Evolutionary conservation across 306 rosid genomes (phyloP), one percentile per base, ranked within the genome.

Genomic region (Lupinus albus): DNA sequence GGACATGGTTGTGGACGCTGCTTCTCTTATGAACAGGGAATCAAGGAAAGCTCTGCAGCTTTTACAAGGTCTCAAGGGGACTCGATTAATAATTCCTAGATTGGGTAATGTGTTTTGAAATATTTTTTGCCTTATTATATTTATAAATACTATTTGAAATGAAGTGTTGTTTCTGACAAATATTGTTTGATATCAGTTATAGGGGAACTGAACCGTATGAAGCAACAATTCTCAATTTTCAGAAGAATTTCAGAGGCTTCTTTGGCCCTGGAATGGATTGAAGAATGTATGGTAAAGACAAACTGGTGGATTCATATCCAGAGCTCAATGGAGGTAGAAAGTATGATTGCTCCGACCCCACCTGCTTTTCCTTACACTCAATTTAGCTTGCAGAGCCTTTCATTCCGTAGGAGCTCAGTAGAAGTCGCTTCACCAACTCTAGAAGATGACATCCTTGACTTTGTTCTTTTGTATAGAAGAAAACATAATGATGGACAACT

Each of bases 301-400:
- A 82, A 60, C 9, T 79, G 88, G 88, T 90, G 94, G 94, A 83
- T 89, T 81, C 84, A 77, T 64, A 81, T 83, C 71, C 91, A 84
- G 61, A 84, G 83, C 79, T 83, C 85, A 33, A 64, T 36, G 33
- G 87, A 85, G 48, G 96, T 85, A 46, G 77, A 32, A 64, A 60
- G 70, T 61, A 64, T 76, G 68, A 73, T 51, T 8, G 88, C 82
- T 71, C 83, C 89, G 15, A 89, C 96, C 25, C 91, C 94, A 51
- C 89, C 87, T 1, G 77, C 80, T 61, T 68, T 80, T 74, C 88
- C 88, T 10, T 73, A 21, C 32, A 61, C 79, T 75, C 77, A 59
- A 45, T 82, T 50, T 30, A 28, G 55, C 70, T 68, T 61, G 4
- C 28, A 47, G 71, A 51, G 77, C 14, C 71, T 66, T 45, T 50